Evolutionary conservation across 148 eudicot genomes (phyloP).

Genomic region (Beta vulgaris): DNA sequence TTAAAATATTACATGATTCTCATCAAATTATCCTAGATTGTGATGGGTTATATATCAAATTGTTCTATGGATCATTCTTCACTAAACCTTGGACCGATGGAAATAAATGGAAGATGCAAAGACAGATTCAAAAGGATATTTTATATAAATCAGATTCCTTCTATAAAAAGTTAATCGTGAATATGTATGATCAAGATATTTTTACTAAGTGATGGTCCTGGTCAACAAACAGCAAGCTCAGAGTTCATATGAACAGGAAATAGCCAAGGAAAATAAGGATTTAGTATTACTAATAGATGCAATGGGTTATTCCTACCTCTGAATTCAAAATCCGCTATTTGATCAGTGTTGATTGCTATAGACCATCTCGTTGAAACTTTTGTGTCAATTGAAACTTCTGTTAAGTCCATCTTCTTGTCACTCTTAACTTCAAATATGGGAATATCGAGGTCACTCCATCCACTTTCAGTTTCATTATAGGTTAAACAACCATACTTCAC

Average conservation of each 20-base stretch:
- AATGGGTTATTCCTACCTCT: constrained; percentile 49
- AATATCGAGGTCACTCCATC: constrained; percentile 72
- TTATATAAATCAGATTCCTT: too few relatives aligned
- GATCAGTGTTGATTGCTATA: constrained; percentile 65
- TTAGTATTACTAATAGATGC: background rate
- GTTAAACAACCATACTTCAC: constrained; percentile 77
- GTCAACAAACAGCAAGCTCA: background rate
- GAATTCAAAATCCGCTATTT: constrained; percentile 71
- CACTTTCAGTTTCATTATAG: constrained; percentile 45
- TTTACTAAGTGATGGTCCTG: background rate
- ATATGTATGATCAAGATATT: background rate
- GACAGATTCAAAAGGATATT: too few relatives aligned
- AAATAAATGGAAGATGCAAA: too few relatives aligned
- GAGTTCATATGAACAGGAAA: background rate
- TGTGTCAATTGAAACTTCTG: constrained; percentile 62
- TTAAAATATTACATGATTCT: background rate
- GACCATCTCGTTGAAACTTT: constrained; percentile 74
- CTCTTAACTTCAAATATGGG: constrained; percentile 55
- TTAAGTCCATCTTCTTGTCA: constrained; percentile 44
- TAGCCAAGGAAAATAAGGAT: background rate
- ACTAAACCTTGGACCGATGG: too few relatives aligned
- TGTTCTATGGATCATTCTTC: background rate
- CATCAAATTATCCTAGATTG: background rate
- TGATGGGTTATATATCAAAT: background rate
- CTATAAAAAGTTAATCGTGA: too few relatives aligned